Conservation (phyloP, 352 stramenopile genomes). For the Globisporangium ultimum region DNA sequence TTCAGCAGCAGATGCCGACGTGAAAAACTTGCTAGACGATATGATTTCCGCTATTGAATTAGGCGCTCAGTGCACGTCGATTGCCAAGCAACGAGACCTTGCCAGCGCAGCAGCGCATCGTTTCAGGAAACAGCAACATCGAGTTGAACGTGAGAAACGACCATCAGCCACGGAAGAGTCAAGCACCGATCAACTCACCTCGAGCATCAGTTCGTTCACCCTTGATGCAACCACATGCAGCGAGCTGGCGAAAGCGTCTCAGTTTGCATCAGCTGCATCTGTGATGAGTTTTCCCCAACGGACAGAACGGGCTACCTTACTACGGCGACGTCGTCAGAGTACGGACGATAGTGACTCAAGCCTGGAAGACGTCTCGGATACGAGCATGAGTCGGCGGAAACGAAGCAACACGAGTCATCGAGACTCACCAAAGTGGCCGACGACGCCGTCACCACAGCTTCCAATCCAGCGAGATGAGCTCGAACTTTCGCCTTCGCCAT, state of each 20-base stretch:
- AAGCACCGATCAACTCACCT: constrained; percentile 46
- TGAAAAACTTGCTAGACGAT: constrained; percentile 22
- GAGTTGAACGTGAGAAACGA: constrained; percentile 6
- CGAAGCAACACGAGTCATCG: constrained; percentile 51
- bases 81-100: constrained; percentile 4
- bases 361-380: constrained; percentile 49
- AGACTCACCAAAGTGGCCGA: constrained; percentile 9
- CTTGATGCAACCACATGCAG: constrained; percentile 14
- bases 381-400: constrained; percentile 49
- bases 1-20: constrained; percentile 10
- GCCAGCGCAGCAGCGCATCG: not conserved
- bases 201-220: constrained; percentile 46
- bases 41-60: constrained; percentile 31
- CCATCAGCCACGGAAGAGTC: constrained; percentile 25
- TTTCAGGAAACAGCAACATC: not conserved
- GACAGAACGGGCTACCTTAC: constrained; percentile 12
- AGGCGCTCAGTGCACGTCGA: constrained; percentile 10
- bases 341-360: constrained; percentile 63
- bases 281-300: not conserved
- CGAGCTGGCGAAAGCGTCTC: constrained; percentile 3
- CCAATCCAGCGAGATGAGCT: not conserved
- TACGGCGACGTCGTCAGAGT: constrained; percentile 47
- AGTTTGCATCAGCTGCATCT: constrained; percentile 4
- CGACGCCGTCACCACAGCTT: constrained; percentile 7
- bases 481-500: not conserved